Evolutionary conservation across 2,329 filamentous ascomycete species (phyloP).

Genomic region (Davidsoniella neocaledoniae): DNA sequence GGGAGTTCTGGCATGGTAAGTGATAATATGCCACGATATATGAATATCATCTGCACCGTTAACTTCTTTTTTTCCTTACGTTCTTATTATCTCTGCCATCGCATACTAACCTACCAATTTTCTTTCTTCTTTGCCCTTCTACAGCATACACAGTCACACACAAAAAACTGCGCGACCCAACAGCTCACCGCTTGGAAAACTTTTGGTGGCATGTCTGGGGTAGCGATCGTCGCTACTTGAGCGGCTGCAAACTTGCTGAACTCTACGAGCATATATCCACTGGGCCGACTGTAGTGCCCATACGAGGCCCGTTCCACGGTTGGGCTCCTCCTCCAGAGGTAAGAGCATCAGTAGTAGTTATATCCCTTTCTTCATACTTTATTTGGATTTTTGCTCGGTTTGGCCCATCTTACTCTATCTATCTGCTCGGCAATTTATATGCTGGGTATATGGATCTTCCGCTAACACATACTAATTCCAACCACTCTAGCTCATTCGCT

Average conservation of each 20-base stretch:
- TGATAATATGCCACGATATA: conserved; percentile 12
- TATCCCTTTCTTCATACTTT: not conserved
- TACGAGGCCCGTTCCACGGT: conserved; percentile 35
- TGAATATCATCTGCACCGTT: not conserved
- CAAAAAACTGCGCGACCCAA: conserved; percentile 42
- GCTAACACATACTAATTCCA: too few species aligned
- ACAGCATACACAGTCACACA: conserved; percentile 45
- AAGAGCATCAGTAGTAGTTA: not conserved
- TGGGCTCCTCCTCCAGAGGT: conserved; percentile 31
- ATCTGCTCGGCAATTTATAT: not conserved
- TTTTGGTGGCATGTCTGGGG: conserved; percentile 53
- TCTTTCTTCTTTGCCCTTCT: conserved; percentile 10
- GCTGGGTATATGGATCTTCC: too few species aligned
- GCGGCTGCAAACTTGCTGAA: conserved; percentile 35
- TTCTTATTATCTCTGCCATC: not conserved
- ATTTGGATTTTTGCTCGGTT: not conserved
- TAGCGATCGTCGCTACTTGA: conserved; percentile 35
- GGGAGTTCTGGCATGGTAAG: conserved; percentile 41
- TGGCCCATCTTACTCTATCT: not conserved
- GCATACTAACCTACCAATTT: not conserved
- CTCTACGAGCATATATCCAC: conserved; percentile 41
- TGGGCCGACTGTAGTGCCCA: conserved; percentile 38
- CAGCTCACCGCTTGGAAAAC: conserved; percentile 43
- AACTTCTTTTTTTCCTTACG: conserved; percentile 1
- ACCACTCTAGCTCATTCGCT: too few species aligned